Conservation (phyloP, 225 moss, liverwort and hornwort species). For the Asterella californica region DNA sequence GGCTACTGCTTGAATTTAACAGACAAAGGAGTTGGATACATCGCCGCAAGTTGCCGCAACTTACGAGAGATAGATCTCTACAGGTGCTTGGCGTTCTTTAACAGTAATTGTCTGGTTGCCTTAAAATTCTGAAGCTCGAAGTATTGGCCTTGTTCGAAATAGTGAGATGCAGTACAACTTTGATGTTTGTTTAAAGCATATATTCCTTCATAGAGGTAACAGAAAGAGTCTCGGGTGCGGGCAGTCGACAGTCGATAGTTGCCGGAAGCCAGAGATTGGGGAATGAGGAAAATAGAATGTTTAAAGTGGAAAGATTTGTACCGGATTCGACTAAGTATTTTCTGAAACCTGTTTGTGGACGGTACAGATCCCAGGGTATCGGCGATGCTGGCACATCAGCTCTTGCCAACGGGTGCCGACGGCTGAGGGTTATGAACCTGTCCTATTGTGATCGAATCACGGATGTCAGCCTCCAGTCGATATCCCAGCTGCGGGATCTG, state of each 20-base stretch:
- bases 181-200: neutral
- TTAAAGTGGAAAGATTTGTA: neutral
- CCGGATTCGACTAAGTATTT: neutral
- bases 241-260: too few relatives aligned
- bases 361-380: slow-evolving; percentile 54
- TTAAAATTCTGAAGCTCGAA: neutral
- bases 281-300: neutral
- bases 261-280: neutral
- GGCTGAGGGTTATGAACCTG: slow-evolving; percentile 53
- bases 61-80: slow-evolving; percentile 78
- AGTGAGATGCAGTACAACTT: neutral
- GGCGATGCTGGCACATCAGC: slow-evolving; percentile 63
- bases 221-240: too few relatives aligned
- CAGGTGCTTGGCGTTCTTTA: slow-evolving; percentile 44
- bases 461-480: slow-evolving; percentile 49
- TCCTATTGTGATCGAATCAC: slow-evolving; percentile 70
- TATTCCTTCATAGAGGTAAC: neutral
- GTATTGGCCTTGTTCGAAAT: neutral
- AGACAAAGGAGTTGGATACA: slow-evolving; percentile 52
- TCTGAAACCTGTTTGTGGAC: neutral
- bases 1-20: slow-evolving; percentile 70
- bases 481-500: slow-evolving; percentile 48
- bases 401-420: slow-evolving; percentile 60
- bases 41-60: slow-evolving; percentile 63
- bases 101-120: neutral